These are phyloP conservation scores for Ormosia semicastrata DNA, from an alignment of 306 rosid species.

Conservation along the genomic window DNA sequence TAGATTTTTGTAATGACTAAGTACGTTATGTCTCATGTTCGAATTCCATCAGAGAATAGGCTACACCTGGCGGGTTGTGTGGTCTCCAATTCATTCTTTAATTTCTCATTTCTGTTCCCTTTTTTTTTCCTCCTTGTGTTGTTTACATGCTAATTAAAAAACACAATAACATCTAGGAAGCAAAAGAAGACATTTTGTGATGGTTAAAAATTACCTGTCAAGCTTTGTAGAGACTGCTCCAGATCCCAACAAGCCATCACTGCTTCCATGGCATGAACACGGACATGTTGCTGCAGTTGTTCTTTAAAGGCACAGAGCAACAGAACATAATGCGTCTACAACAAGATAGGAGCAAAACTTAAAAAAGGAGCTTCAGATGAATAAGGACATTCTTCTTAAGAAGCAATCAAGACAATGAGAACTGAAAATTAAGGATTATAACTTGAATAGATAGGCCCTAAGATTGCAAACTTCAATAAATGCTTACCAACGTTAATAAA, in stretches of 20 bases:
- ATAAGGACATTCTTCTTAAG: neutral
- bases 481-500: neutral
- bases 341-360: neutral
- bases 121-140: neutral
- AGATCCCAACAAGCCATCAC: constrained; percentile 96
- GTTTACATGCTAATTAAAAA: neutral
- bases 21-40: neutral
- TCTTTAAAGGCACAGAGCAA: constrained; percentile 82
- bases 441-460: neutral
- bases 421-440: neutral
- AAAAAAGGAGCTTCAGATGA: neutral
- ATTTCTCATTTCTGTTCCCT: neutral
- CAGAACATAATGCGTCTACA: constrained; percentile 71
- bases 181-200: neutral
- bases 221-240: constrained; percentile 81
- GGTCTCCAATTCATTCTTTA: neutral
- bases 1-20: no score
- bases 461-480: neutral
- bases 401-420: neutral
- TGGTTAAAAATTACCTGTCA: constrained; percentile 57
- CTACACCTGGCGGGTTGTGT: neutral
- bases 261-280: constrained; percentile 94
- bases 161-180: neutral
- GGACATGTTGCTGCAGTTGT: constrained; percentile 84
- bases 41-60: neutral